Percentiles rank a stretch among this genome's conserved stretches.
Evolutionary conservation across 1,284 basidiomycete genomes (phyloP).

Genomic region (Leccinum pallidistipes): DNA sequence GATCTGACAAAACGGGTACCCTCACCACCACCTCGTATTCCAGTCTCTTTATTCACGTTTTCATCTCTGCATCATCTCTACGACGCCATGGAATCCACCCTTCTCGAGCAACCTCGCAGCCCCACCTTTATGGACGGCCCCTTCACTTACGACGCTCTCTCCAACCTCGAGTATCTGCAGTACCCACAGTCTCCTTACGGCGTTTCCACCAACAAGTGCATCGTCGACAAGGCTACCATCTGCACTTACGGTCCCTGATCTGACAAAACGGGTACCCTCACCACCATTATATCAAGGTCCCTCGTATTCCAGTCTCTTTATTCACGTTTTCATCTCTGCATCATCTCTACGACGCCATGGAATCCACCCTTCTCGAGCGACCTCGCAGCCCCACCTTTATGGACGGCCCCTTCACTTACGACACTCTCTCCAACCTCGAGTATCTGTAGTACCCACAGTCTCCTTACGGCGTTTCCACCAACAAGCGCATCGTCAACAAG

Average conservation of each 20-base stretch:
- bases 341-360: conserved; percentile 37
- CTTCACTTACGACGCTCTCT: conserved; percentile 60
- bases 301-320: conserved; percentile 40
- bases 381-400: conserved; percentile 49
- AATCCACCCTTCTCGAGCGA: conserved; percentile 51
- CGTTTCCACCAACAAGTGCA: conserved; percentile 33
- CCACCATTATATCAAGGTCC: conserved; percentile 14
- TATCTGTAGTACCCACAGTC: conserved; percentile 53
- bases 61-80: conserved; percentile 30
- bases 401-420: conserved; percentile 58
- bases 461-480: conserved; percentile 43
- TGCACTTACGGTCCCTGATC: no score
- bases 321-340: conserved; percentile 35
- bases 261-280: no score
- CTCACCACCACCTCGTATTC: conserved; percentile 31
- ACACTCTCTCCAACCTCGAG: conserved; percentile 53
- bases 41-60: conserved; percentile 38
- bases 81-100: conserved; percentile 46
- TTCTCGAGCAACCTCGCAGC: conserved; percentile 49
- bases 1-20: no score
- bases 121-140: conserved; percentile 56
- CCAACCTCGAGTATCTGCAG: conserved; percentile 48
- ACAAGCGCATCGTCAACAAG: no score
- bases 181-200: conserved; percentile 50
- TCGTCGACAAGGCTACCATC: no score